These are phyloP conservation scores for Pueraria montana DNA, from an alignment of 306 rosid genomes.

Conservation along the genomic window DNA sequence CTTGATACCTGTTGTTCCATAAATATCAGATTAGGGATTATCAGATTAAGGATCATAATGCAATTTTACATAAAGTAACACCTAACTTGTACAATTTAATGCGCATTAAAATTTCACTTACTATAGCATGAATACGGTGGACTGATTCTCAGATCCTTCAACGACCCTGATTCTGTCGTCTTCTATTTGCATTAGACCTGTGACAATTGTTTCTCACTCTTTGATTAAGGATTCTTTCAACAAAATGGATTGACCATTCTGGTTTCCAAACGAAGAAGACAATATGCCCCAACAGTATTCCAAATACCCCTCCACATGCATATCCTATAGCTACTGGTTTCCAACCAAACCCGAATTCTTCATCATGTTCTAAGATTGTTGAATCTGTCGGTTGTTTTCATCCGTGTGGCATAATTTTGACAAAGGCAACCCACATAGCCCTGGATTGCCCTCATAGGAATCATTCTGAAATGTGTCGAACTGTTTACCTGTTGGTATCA, in stretches of 20 bases:
- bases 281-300: constrained; percentile 33
- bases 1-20: no score
- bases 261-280: constrained; percentile 15
- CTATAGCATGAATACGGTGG: no score
- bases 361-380: background rate
- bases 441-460: constrained; percentile 40
- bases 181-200: no score
- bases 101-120: no score
- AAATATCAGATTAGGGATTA: background rate
- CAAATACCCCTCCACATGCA: constrained; percentile 44
- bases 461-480: constrained; percentile 43
- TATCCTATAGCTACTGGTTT: constrained; percentile 43
- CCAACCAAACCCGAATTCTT: constrained; percentile 37
- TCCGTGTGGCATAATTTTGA: background rate
- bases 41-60: no score
- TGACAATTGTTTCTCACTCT: no score
- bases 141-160: no score
- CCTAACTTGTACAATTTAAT: no score
- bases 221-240: no score
- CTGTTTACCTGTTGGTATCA: constrained; percentile 51
- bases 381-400: background rate
- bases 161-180: no score
- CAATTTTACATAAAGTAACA: no score
- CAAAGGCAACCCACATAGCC: constrained; percentile 47
- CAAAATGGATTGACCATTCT: background rate